phyloP scores from a whole-genome alignment of 2,329 filamentous ascomycete genomes.

The Colletotrichum sp. region DNA sequence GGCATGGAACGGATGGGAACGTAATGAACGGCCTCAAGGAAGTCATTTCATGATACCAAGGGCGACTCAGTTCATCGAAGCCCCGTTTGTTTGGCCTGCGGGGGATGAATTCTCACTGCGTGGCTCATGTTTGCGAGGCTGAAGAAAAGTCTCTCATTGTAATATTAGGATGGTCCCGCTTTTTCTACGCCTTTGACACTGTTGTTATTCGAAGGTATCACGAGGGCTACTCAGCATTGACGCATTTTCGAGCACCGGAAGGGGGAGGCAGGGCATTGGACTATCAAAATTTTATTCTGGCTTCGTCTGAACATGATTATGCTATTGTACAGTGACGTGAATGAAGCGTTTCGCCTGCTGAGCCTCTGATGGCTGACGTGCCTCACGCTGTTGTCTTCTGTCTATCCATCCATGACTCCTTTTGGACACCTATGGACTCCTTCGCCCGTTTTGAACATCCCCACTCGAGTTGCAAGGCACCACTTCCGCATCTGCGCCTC shows the following conservation, averaged over 20 bases:
- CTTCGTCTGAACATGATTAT: slow-evolving; percentile 20
- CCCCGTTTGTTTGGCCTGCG: background rate
- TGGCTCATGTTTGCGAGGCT: slow-evolving; percentile 3
- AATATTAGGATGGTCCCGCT: slow-evolving; percentile 4
- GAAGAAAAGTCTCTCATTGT: slow-evolving; percentile 3
- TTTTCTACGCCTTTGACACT: background rate
- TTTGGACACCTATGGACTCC: background rate
- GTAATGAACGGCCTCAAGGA: slow-evolving; percentile 6
- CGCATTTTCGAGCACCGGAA: background rate
- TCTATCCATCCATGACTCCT: background rate
- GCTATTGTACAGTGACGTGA: slow-evolving; percentile 13
- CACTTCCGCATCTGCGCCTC: background rate
- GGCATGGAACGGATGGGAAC: background rate
- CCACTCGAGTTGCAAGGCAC: background rate
- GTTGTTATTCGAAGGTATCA: background rate
- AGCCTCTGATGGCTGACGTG: background rate
- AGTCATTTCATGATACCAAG: background rate
- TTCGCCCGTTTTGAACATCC: background rate
- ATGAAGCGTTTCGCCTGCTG: background rate
- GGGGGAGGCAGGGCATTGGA: background rate
- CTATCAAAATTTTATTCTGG: slow-evolving; percentile 4
- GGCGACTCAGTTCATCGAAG: background rate
- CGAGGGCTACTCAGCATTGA: background rate
- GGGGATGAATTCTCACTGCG: background rate
- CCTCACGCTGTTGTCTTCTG: background rate